A percentile compares a stretch with the other conserved stretches of the same genome.
phyloP scores from a whole-genome alignment of 176 grass and related monocot species.

The Areca catechu region DNA sequence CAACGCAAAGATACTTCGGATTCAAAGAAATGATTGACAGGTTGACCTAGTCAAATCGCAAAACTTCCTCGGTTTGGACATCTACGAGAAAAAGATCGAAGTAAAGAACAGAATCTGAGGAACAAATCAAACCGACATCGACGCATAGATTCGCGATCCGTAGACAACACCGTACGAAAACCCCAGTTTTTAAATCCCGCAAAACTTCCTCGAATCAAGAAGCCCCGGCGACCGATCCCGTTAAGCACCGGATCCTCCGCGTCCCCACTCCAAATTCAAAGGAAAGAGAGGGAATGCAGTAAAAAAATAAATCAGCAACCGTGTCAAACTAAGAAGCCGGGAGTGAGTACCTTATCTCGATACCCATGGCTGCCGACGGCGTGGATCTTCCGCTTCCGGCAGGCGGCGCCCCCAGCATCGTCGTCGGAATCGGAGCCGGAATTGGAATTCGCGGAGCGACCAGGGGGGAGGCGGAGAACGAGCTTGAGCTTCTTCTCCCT shows the following conservation, averaged over 20 bases:
- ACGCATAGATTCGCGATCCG: constrained; percentile 23
- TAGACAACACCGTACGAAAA: not conserved
- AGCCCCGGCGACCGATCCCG: not conserved
- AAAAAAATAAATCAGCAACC: not conserved
- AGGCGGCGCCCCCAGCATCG: not conserved
- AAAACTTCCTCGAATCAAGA: not conserved
- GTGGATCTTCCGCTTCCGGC: constrained; percentile 5
- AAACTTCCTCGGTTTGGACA: not conserved
- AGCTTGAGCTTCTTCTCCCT: constrained; percentile 36
- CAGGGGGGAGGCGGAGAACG: constrained; percentile 21
- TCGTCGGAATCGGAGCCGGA: constrained; percentile 3
- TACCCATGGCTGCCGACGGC: constrained; percentile 1
- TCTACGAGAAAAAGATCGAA: constrained; percentile 14
- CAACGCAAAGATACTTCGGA: constrained; percentile 7
- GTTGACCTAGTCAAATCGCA: constrained; percentile 34
- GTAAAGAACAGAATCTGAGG: constrained; percentile 15
- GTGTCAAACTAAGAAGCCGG: not conserved
- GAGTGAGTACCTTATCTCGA: constrained; percentile 7
- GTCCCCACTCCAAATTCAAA: constrained; percentile 9
- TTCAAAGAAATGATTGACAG: constrained; percentile 19
- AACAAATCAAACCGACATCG: constrained; percentile 7
- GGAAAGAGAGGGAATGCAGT: not conserved
- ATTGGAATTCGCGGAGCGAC: not conserved
- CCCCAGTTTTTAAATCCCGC: not conserved
- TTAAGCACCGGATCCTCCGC: not conserved